Evolutionary conservation across 257 asterid genomes (phyloP).

Genomic region (Agastache rugosa): DNA sequence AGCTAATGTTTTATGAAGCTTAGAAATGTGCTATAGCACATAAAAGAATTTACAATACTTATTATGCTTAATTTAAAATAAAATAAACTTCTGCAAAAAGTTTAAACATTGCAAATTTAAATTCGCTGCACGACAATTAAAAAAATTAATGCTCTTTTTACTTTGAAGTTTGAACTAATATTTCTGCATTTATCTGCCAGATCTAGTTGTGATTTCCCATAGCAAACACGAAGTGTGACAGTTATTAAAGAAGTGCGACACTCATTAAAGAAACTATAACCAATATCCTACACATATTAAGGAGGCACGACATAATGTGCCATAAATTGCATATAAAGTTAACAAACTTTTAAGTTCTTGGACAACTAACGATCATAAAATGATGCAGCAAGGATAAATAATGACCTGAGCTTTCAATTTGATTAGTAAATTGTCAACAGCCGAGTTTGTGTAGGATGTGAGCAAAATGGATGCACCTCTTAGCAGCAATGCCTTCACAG

Average conservation of each 20-base stretch:
- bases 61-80: too few species aligned
- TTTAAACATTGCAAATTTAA: not conserved
- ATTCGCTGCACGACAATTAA: too few species aligned
- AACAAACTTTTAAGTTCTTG: conserved; percentile 20
- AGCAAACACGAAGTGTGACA: too few species aligned
- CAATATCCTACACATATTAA: too few species aligned
- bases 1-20: not conserved
- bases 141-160: too few species aligned
- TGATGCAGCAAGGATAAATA: conserved; percentile 37
- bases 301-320: not conserved
- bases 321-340: conserved; percentile 16
- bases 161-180: too few species aligned
- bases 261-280: too few species aligned
- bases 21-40: not conserved
- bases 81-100: not conserved
- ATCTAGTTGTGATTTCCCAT: too few species aligned
- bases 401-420: conserved; percentile 88
- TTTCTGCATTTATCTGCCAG: too few species aligned
- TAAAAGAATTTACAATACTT: not conserved
- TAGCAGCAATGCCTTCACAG: conserved; percentile 93
- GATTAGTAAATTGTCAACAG: conserved; percentile 91
- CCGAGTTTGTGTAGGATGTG: conserved; percentile 96
- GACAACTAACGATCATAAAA: conserved; percentile 22
- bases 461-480: conserved; percentile 98
- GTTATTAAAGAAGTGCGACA: too few species aligned